phyloP scores from a whole-genome alignment of 148 eudicot species.

The Oxyria digyna region DNA sequence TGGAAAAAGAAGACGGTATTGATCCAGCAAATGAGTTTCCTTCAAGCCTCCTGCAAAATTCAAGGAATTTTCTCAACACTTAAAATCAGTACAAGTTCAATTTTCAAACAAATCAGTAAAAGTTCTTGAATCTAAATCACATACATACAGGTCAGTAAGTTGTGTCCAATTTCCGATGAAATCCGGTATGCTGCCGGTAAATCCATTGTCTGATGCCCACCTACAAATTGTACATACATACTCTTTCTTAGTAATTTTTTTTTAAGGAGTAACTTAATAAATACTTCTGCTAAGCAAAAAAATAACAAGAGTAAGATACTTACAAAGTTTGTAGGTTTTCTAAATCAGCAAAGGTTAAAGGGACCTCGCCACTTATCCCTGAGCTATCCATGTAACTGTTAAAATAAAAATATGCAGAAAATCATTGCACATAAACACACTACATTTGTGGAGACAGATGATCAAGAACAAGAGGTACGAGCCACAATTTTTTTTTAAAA shows the following conservation, averaged over 20 bases:
- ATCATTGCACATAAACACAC: too few species aligned
- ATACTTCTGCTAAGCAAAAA: neutral
- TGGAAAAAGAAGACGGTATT: slow-evolving; percentile 42
- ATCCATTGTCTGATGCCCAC: slow-evolving; percentile 63
- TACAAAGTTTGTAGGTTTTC: slow-evolving; percentile 36
- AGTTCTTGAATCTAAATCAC: too few species aligned
- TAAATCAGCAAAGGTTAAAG: slow-evolving; percentile 46
- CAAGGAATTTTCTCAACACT: too few species aligned
- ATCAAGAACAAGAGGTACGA: too few species aligned
- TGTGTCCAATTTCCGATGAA: slow-evolving; percentile 57
- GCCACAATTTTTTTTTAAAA: too few species aligned
- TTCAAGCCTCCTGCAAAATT: slow-evolving; percentile 46
- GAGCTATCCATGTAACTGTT: slow-evolving; percentile 53
- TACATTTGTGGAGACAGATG: too few species aligned
- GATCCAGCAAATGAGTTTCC: slow-evolving; percentile 55
- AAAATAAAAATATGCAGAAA: slow-evolving; percentile 1
- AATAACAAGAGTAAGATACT: too few species aligned
- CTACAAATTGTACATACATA: slow-evolving; percentile 33
- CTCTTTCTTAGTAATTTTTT: neutral
- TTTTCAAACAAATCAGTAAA: neutral
- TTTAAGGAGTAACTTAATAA: neutral
- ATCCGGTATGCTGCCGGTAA: slow-evolving; percentile 55
- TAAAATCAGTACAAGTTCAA: neutral
- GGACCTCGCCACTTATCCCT: slow-evolving; percentile 70
- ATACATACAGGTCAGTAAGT: slow-evolving; percentile 28